Evolutionary conservation across 106 monocot genomes (phyloP).

Genomic region (Platanthera guangdongensis): DNA sequence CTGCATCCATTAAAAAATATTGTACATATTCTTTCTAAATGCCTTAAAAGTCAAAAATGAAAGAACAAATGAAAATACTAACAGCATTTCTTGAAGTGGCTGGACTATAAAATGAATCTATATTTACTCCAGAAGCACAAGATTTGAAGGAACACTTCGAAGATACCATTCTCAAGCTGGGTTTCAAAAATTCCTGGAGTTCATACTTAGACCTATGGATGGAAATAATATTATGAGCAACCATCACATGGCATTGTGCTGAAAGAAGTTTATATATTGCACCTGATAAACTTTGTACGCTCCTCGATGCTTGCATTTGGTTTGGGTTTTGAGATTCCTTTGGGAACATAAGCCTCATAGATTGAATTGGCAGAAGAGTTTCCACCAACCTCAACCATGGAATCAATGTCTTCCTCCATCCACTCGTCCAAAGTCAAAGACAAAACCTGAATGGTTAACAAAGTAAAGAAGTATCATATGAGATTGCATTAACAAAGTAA

Average conservation of each 20-base stretch:
- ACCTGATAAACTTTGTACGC: constrained; percentile 63
- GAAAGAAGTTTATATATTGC: background rate
- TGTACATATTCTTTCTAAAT: background rate
- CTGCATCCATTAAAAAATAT: constrained; percentile 17
- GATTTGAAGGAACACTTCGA: constrained; percentile 42
- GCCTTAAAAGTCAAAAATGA: background rate
- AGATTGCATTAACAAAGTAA: background rate
- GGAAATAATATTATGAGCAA: constrained; percentile 3
- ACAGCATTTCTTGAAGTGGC: constrained; percentile 35
- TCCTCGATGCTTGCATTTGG: constrained; percentile 46
- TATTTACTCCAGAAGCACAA: constrained; percentile 31
- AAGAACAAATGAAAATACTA: constrained; percentile 13
- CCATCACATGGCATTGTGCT: background rate
- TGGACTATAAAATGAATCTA: constrained; percentile 15
- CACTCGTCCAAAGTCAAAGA: constrained; percentile 86
- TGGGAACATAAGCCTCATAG: constrained; percentile 77
- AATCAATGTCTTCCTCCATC: constrained; percentile 61
- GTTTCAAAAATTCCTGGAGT: constrained; percentile 81
- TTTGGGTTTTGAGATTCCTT: constrained; percentile 42
- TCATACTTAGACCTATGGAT: constrained; percentile 71
- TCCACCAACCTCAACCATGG: constrained; percentile 72
- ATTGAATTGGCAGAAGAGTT: constrained; percentile 70
- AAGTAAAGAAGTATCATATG: background rate
- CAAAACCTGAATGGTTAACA: constrained; percentile 36
- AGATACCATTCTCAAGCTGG: constrained; percentile 76